These are phyloP conservation scores for Magnaporthales sp. DNA, from an alignment of 2,329 filamentous ascomycete species.

Conservation along the genomic window DNA sequence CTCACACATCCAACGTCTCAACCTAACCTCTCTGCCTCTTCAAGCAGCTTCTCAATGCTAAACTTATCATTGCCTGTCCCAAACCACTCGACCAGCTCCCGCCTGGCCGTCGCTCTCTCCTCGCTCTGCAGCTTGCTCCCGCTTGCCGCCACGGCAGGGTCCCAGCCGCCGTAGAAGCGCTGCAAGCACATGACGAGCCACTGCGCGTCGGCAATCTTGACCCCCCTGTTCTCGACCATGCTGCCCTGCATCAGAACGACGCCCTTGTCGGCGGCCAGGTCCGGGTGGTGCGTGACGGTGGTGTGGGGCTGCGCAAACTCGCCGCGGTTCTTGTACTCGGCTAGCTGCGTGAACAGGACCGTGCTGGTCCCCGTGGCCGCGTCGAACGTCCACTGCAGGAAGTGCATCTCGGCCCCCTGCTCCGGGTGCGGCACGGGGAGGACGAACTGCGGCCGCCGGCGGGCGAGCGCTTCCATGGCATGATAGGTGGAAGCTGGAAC, in stretches of 20 bases:
- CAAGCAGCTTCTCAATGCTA: slow-evolving; percentile 73
- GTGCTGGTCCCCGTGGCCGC: slow-evolving; percentile 52
- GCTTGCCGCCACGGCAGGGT: slow-evolving; percentile 28
- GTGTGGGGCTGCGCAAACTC: slow-evolving; percentile 90
- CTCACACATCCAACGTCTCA: slow-evolving; percentile 19
- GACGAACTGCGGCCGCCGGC: slow-evolving; percentile 77
- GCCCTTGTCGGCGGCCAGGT: slow-evolving; percentile 65
- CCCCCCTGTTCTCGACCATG: slow-evolving; percentile 67
- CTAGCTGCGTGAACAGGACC: slow-evolving; percentile 88
- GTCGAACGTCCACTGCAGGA: slow-evolving; percentile 93
- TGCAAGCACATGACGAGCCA: slow-evolving; percentile 91
- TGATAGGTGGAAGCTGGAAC: slow-evolving; percentile 68
- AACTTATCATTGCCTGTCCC: slow-evolving; percentile 69
- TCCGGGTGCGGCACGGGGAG: slow-evolving; percentile 67
- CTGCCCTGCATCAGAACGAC: slow-evolving; percentile 80
- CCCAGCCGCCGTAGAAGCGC: slow-evolving; percentile 75
- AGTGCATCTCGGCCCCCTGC: slow-evolving; percentile 83
- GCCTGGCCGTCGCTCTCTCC: slow-evolving; percentile 54
- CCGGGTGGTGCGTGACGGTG: slow-evolving; percentile 83
- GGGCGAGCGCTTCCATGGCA: slow-evolving; percentile 62
- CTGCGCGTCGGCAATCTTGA: slow-evolving; percentile 72
- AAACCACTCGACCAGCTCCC: slow-evolving; percentile 73
- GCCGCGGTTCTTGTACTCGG: slow-evolving; percentile 83
- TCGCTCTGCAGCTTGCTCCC: background rate
- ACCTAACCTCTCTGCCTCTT: slow-evolving; percentile 77